Conservation (phyloP, 2,329 filamentous ascomycete genomes). For the Zasmidium cellare region DNA sequence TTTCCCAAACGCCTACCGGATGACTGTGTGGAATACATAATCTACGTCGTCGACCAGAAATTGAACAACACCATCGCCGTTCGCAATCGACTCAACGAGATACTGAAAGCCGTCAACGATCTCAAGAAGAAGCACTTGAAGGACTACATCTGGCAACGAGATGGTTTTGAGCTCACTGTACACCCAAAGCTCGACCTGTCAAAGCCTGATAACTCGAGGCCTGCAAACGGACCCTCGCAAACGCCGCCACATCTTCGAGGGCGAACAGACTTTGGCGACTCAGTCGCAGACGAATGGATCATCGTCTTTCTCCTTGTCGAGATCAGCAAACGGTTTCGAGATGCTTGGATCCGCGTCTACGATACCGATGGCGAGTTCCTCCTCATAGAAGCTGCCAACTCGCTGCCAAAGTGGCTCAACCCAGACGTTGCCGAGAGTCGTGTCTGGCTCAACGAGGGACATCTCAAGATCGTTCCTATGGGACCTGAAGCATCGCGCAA, state of each 20-base stretch:
- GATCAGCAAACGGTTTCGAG: conserved; percentile 69
- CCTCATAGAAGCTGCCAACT: conserved; percentile 87
- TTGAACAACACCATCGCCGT: conserved; percentile 51
- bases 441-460: conserved; percentile 82
- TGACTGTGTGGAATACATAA: conserved; percentile 80
- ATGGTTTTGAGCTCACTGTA: conserved; percentile 70
- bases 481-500: conserved; percentile 34
- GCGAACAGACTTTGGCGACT: conserved; percentile 85
- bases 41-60: conserved; percentile 67
- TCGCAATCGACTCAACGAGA: conserved; percentile 66
- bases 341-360: conserved; percentile 78
- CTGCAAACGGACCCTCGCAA: neutral
- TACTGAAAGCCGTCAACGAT: conserved; percentile 68
- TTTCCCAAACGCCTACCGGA: conserved; percentile 72
- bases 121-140: conserved; percentile 67
- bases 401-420: conserved; percentile 84
- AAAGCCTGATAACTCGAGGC: conserved; percentile 3
- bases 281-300: conserved; percentile 96
- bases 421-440: conserved; percentile 86
- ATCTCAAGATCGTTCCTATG: conserved; percentile 71
- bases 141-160: conserved; percentile 94
- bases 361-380: conserved; percentile 96
- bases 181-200: conserved; percentile 45
- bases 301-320: conserved; percentile 87
- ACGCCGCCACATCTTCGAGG: conserved; percentile 58